Conservation (phyloP, 768 basidiomycete species). For the Mycena rebaudengoi region DNA sequence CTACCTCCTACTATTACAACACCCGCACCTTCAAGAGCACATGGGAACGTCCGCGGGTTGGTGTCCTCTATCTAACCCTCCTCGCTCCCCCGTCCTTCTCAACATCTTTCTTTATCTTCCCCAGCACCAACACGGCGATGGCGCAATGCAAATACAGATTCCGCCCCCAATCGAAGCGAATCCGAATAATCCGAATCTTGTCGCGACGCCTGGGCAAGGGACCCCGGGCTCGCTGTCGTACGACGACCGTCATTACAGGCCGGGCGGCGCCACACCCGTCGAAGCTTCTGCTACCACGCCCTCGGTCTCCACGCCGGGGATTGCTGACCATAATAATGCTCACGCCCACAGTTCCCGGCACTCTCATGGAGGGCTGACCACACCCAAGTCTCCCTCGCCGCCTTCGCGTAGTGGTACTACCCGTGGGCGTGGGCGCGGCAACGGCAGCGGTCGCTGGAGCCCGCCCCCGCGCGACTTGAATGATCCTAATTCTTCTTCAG, state of each 20-base stretch:
- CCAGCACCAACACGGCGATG: constrained; percentile 9
- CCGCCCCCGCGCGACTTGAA: constrained; percentile 3
- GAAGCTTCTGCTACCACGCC: background rate
- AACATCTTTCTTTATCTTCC: constrained; percentile 20
- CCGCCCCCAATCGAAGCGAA: too few species aligned
- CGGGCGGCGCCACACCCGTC: constrained; percentile 2
- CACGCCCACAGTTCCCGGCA: constrained; percentile 1
- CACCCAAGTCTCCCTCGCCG: background rate
- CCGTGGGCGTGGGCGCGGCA: constrained; percentile 8
- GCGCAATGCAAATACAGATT: background rate
- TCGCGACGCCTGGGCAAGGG: too few species aligned
- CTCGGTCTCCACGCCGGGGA: background rate
- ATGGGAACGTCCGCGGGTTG: constrained; percentile 25
- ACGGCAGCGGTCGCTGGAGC: constrained; percentile 8
- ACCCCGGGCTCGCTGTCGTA: too few species aligned
- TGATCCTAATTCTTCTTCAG: constrained; percentile 20
- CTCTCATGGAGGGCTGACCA: too few species aligned
- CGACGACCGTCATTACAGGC: constrained; percentile 25
- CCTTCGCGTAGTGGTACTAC: constrained; percentile 1
- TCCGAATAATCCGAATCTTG: too few species aligned
- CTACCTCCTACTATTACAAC: constrained; percentile 3
- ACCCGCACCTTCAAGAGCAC: constrained; percentile 10
- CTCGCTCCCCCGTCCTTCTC: constrained; percentile 23
- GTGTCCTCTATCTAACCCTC: too few species aligned
- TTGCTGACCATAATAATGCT: constrained; percentile 2